These are phyloP conservation scores for Rheum nobile DNA, from an alignment of 148 eudicot species.

Conservation along the genomic window DNA sequence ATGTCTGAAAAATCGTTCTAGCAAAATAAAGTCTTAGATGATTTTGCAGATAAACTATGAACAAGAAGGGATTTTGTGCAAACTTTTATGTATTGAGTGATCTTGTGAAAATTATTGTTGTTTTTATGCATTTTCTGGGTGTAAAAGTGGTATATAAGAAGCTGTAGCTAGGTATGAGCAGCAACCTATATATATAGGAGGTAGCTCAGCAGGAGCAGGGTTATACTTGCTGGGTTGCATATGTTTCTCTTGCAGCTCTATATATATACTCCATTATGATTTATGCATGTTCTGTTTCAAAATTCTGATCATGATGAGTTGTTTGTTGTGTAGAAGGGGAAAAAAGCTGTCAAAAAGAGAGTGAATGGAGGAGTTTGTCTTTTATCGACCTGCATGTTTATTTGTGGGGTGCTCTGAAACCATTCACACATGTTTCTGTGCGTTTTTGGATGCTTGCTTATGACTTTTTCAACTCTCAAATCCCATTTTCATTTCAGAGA, in stretches of 20 bases:
- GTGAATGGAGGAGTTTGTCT: not conserved
- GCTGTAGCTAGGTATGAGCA: not conserved
- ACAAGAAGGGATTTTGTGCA: too few relatives aligned
- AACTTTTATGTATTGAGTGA: too few relatives aligned
- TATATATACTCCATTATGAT: not conserved
- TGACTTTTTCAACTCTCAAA: not conserved
- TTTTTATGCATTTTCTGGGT: too few relatives aligned
- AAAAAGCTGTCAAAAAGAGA: not conserved
- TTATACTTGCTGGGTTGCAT: not conserved
- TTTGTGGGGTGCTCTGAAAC: too few relatives aligned
- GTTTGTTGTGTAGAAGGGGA: not conserved
- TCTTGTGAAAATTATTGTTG: too few relatives aligned
- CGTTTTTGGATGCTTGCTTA: not conserved
- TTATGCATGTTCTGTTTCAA: not conserved
- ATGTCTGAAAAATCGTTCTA: too few relatives aligned
- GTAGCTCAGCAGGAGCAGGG: too few relatives aligned
- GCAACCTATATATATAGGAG: too few relatives aligned
- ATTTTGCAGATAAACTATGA: too few relatives aligned
- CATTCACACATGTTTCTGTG: not conserved
- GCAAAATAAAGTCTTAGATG: too few relatives aligned
- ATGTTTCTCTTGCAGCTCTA: not conserved
- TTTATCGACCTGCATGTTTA: not conserved
- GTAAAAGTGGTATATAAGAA: too few relatives aligned
- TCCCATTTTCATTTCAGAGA: too few relatives aligned
- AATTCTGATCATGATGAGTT: not conserved